phyloP scores from a whole-genome alignment of 345 rosid genomes.

The Moricandia arvensis region DNA sequence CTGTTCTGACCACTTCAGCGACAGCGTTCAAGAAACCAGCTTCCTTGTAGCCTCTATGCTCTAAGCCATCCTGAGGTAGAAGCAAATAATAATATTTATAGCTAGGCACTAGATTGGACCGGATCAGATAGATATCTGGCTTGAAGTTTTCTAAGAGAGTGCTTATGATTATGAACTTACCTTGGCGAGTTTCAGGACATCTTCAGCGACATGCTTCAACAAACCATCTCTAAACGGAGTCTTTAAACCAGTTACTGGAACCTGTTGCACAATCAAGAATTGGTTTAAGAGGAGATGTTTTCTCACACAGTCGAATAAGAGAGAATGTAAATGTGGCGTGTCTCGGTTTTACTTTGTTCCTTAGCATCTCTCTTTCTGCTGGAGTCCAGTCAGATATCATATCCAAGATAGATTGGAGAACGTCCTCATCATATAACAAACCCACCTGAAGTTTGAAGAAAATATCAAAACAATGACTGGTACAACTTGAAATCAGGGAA shows the following conservation, averaged over 20 bases:
- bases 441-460: conserved; percentile 65
- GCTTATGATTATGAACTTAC: conserved; percentile 40
- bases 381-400: conserved; percentile 88
- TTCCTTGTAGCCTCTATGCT: conserved; percentile 94
- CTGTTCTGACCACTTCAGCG: conserved; percentile 80
- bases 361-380: conserved; percentile 85
- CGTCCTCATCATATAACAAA: conserved; percentile 74
- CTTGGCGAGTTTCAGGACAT: conserved; percentile 83
- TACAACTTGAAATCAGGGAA: not conserved
- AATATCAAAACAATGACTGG: conserved; percentile 19
- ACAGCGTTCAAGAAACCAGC: conserved; percentile 81
- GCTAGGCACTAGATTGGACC: not conserved
- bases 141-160: not conserved
- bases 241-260: conserved; percentile 76
- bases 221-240: conserved; percentile 91
- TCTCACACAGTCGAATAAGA: not conserved
- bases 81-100: not conserved
- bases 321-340: not conserved
- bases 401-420: conserved; percentile 75
- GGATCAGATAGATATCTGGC: not conserved
- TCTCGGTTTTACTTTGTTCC: conserved; percentile 61
- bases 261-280: conserved; percentile 46
- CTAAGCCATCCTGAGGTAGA: conserved; percentile 77
- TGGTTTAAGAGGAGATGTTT: not conserved
- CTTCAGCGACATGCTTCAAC: conserved; percentile 76